phyloP scores from a whole-genome alignment of 1,284 basidiomycete genomes.

The Singerocomus inundabilis region DNA sequence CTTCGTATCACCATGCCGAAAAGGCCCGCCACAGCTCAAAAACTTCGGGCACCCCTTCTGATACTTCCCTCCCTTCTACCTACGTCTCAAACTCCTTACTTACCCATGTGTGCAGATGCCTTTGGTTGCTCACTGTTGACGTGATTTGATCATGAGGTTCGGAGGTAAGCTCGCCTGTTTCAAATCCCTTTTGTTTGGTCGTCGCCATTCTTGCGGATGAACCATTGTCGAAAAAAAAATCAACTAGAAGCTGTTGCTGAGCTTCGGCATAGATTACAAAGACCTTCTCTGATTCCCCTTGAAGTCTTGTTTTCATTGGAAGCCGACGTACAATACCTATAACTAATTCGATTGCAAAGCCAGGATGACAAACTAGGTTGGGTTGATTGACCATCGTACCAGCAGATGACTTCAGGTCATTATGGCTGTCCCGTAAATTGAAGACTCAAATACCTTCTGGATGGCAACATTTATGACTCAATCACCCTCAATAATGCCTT shows the following conservation, averaged over 20 bases:
- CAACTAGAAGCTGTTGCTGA: constrained; percentile 87
- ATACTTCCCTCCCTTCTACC: constrained; percentile 29
- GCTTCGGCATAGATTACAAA: constrained; percentile 60
- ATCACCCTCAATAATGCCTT: too few species aligned
- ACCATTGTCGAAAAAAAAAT: constrained; percentile 45
- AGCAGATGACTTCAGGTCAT: too few species aligned
- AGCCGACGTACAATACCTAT: background rate
- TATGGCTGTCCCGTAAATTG: too few species aligned
- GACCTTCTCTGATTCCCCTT: constrained; percentile 16
- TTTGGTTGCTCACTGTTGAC: background rate
- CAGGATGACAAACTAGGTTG: background rate
- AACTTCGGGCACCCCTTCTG: constrained; percentile 74
- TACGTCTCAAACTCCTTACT: background rate
- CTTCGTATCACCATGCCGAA: constrained; percentile 83
- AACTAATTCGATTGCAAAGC: background rate
- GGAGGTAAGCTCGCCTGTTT: constrained; percentile 11
- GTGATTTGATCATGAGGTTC: background rate
- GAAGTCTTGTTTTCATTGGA: background rate
- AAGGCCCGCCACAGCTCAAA: constrained; percentile 87
- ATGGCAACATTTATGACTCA: too few species aligned
- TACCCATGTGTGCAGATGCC: constrained; percentile 4
- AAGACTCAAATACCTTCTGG: too few species aligned
- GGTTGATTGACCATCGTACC: background rate
- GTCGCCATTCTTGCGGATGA: constrained; percentile 27
- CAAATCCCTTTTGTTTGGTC: background rate